phyloP scores from a whole-genome alignment of 768 basidiomycete genomes.

The Lanmaoa rubissima region DNA sequence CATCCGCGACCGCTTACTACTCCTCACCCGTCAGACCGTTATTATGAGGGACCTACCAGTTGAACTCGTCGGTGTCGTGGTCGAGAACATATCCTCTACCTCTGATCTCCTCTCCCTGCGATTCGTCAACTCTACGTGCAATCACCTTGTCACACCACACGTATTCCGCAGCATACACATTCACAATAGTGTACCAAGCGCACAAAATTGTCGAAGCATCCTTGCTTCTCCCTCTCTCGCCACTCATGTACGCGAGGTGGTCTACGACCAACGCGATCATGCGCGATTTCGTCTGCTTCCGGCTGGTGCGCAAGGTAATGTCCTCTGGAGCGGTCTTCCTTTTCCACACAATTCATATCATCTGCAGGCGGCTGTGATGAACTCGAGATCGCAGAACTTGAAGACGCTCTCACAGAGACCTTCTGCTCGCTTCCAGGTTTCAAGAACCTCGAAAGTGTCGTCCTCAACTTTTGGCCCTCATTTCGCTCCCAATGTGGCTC shows the following conservation, averaged over 20 bases:
- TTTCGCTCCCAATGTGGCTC: slow-evolving; percentile 23
- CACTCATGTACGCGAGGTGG: slow-evolving; percentile 24
- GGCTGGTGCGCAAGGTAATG: slow-evolving; percentile 11
- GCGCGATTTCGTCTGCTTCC: slow-evolving; percentile 25
- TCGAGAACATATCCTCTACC: slow-evolving; percentile 22
- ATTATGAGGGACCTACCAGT: slow-evolving; percentile 27
- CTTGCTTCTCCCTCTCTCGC: slow-evolving; percentile 23
- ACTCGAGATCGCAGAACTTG: slow-evolving; percentile 33
- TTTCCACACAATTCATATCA: background rate
- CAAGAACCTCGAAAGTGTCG: slow-evolving; percentile 19
- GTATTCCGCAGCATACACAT: slow-evolving; percentile 25
- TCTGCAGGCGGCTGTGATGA: slow-evolving; percentile 22
- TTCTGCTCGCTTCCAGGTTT: slow-evolving; percentile 22
- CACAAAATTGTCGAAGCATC: slow-evolving; percentile 24
- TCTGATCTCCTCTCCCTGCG: slow-evolving; percentile 30
- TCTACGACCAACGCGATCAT: slow-evolving; percentile 30
- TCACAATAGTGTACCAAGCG: slow-evolving; percentile 26
- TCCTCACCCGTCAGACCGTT: background rate
- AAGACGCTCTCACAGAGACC: slow-evolving; percentile 28
- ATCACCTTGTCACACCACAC: slow-evolving; percentile 26
- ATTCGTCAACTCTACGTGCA: slow-evolving; percentile 25
- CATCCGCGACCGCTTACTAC: background rate
- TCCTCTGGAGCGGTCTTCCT: background rate
- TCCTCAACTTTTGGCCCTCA: slow-evolving; percentile 33
- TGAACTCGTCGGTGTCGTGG: slow-evolving; percentile 27